Base-by-base conservation (phyloP, 805 yeast genomes). In the Zygoascus flipseniorum region DNA sequence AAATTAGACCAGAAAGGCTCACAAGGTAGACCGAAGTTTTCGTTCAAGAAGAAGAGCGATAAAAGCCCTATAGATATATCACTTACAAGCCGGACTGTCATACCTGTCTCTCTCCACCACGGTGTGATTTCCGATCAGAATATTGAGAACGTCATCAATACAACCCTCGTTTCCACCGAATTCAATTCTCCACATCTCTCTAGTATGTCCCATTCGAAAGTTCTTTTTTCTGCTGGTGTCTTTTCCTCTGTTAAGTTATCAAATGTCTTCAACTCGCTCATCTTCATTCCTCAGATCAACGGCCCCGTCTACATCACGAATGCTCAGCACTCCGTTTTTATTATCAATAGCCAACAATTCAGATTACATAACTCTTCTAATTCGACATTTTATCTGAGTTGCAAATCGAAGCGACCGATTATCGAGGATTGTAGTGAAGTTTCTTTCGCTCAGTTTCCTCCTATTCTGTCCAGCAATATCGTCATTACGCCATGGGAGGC, bases 321-420 rank as follows among this genome's bases (percentile, higher is more conserved):
- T 41, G 43, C 57, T 16, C 8, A 11, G 1, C 31, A 58, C n/a
- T 61, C 63, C 8, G 49, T 45, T 11, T 16, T 66, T 5, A 44
- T 56, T 9, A 52, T 52, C 35, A 32, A 42, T 9, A 58, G 68
- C 53, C 65, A 65, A 26, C 70, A 66, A 50, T 61, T 63, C 45
- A 56, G 69, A 13, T 49, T 66, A 18, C 66, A 65, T 47, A 37
- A 56, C 35, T 59, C 69, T 47, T 23, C 31, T 3, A 47, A 56
- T 41, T 44, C 51, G 16, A 47, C 51, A 5, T 49, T 66, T 2
- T 56, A 50, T 32, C 48, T 66, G 6, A 58, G 64, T n/a, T 64
- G 68, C 53, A n/a, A 31, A 14, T 60, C 60, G 8, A 50, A 32
- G 18, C 51, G 59, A 16, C 70, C 70, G 9, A 55, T 64, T 20